These are phyloP conservation scores for Diaporthe sp. DNA, from an alignment of 2,329 filamentous ascomycete genomes.

Conservation along the genomic window DNA sequence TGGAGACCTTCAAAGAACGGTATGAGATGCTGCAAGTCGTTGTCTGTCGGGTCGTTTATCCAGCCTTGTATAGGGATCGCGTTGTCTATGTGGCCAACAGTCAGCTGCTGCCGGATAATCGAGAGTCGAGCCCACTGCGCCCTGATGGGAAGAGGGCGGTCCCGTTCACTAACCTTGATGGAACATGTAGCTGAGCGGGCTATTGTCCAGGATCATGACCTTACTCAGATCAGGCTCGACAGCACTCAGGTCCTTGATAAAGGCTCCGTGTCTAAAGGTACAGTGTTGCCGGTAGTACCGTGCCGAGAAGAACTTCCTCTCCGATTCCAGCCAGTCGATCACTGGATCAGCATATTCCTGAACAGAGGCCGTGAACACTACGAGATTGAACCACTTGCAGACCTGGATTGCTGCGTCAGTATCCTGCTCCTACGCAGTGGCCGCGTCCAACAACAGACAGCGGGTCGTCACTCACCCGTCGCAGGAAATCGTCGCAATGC, in stretches of 20 bases:
- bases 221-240: conserved; percentile 97
- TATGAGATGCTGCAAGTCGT: conserved; percentile 91
- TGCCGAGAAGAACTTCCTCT: conserved; percentile 94
- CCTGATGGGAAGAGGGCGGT: no score
- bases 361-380: conserved; percentile 96
- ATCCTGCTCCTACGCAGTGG: background rate
- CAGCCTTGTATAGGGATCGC: conserved; percentile 99
- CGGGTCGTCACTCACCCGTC: conserved; percentile 69
- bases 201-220: conserved; percentile 99
- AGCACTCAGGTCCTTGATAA: conserved; percentile 97
- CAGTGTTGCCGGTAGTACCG: conserved; percentile 98
- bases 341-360: conserved; percentile 99
- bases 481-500: conserved; percentile 95
- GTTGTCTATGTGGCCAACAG: conserved; percentile 77
- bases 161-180: conserved; percentile 81
- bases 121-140: background rate
- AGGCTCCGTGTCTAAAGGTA: conserved; percentile 93
- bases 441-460: background rate
- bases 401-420: conserved; percentile 63
- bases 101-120: background rate
- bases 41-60: conserved; percentile 98
- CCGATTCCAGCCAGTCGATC: conserved; percentile 97
- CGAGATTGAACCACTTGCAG: conserved; percentile 97
- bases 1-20: conserved; percentile 94
- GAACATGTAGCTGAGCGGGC: conserved; percentile 97